These are phyloP conservation scores for Boletus rubroflammeus DNA, from an alignment of 768 basidiomycete genomes.

Conservation along the genomic window DNA sequence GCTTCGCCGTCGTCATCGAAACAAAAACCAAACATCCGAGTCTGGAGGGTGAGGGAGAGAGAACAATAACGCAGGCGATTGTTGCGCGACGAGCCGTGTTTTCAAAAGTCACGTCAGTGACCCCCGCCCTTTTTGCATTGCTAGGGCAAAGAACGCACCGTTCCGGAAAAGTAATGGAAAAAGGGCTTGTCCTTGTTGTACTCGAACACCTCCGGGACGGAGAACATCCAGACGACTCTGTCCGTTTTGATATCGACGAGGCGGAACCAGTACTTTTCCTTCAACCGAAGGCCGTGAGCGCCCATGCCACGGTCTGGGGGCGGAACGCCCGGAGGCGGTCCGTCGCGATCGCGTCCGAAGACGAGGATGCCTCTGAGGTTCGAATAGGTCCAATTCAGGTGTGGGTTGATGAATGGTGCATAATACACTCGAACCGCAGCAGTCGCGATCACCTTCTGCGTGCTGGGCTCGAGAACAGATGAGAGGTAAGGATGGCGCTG, in stretches of 20 bases:
- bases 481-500: slow-evolving; percentile 37
- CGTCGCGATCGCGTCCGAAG: slow-evolving; percentile 41
- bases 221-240: slow-evolving; percentile 67
- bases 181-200: slow-evolving; percentile 87
- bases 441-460: slow-evolving; percentile 48
- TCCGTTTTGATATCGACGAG: slow-evolving; percentile 55
- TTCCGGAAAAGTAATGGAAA: slow-evolving; percentile 86
- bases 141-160: slow-evolving; percentile 48
- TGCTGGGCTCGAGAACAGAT: slow-evolving; percentile 37
- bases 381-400: slow-evolving; percentile 56
- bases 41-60: slow-evolving; percentile 7
- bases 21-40: slow-evolving; percentile 51
- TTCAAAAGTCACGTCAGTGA: background rate
- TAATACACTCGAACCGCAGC: slow-evolving; percentile 61
- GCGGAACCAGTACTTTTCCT: slow-evolving; percentile 57
- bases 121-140: background rate
- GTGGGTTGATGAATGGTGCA: slow-evolving; percentile 45
- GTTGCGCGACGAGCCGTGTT: too few species aligned
- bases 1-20: slow-evolving; percentile 63
- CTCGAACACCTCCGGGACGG: slow-evolving; percentile 53
- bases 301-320: slow-evolving; percentile 18
- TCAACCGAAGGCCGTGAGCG: slow-evolving; percentile 25
- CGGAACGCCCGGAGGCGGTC: slow-evolving; percentile 20
- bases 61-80: background rate
- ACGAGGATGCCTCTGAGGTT: slow-evolving; percentile 57